phyloP scores from a whole-genome alignment of 2,329 filamentous ascomycete genomes.

The Calonectria pseudoturangicola region DNA sequence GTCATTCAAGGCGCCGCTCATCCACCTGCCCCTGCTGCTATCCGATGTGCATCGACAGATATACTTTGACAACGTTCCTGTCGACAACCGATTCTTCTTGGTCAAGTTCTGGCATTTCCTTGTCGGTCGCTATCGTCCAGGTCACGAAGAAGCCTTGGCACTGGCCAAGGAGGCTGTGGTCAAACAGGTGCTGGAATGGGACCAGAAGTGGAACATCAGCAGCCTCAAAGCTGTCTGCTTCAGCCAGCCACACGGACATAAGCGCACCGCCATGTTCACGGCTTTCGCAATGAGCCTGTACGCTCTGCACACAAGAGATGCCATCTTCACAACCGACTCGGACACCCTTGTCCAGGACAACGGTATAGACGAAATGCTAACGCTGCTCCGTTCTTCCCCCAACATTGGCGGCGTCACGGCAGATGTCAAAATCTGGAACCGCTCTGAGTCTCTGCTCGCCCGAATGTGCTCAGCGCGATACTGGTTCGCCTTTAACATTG shows the following conservation, averaged over 20 bases:
- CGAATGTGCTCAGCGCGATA: slow-evolving; percentile 40
- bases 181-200: slow-evolving; percentile 39
- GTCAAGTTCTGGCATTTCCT: slow-evolving; percentile 39
- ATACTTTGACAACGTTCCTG: slow-evolving; percentile 37
- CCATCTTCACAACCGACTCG: slow-evolving; percentile 42
- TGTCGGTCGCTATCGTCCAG: slow-evolving; percentile 32
- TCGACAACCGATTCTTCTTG: slow-evolving; percentile 24
- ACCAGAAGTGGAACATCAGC: slow-evolving; percentile 41
- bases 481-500: slow-evolving; percentile 45
- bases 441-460: slow-evolving; percentile 38
- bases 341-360: slow-evolving; percentile 36
- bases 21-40: slow-evolving; percentile 42
- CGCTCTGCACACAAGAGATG: slow-evolving; percentile 33
- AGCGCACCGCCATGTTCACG: slow-evolving; percentile 43
- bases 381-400: slow-evolving; percentile 36
- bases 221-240: slow-evolving; percentile 28
- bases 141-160: slow-evolving; percentile 31
- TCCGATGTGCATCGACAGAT: slow-evolving; percentile 39
- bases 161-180: slow-evolving; percentile 31
- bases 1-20: slow-evolving; percentile 37
- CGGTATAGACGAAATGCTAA: slow-evolving; percentile 41
- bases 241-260: slow-evolving; percentile 31
- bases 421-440: slow-evolving; percentile 45
- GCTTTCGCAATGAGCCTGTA: slow-evolving; percentile 43
- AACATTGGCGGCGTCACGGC: slow-evolving; percentile 41